Evolutionary conservation across 2,329 filamentous ascomycete species (phyloP).

Genomic region (Lecanosticta acicola): DNA sequence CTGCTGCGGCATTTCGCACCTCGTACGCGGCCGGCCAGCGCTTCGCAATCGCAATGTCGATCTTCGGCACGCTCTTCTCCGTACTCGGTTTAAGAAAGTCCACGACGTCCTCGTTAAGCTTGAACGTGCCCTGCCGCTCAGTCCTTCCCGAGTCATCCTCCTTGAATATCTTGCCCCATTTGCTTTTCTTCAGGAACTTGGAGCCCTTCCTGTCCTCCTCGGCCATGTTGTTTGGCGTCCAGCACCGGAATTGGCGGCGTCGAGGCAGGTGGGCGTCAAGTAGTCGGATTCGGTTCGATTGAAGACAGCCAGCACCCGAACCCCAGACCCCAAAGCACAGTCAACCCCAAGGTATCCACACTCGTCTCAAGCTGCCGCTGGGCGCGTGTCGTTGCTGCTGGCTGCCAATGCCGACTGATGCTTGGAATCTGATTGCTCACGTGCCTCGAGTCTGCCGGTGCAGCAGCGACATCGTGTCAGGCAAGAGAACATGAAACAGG

Average conservation of each 20-base stretch:
- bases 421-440: not conserved
- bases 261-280: not conserved
- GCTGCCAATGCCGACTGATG: not conserved
- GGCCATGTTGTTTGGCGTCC: constrained; percentile 17
- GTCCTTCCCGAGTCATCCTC: constrained; percentile 14
- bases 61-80: constrained; percentile 39
- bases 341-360: not conserved
- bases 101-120: constrained; percentile 45
- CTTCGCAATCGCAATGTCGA: constrained; percentile 47
- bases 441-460: not conserved
- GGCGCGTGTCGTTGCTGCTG: not conserved
- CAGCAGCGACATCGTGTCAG: not conserved
- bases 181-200: constrained; percentile 27
- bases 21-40: constrained; percentile 48
- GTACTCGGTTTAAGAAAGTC: constrained; percentile 55
- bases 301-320: not conserved
- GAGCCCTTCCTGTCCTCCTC: constrained; percentile 20
- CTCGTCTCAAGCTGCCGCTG: constrained; percentile 1
- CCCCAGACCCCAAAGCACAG: not conserved
- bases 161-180: constrained; percentile 31
- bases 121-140: constrained; percentile 18
- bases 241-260: constrained; percentile 8
- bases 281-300: not conserved
- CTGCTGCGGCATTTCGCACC: constrained; percentile 27
- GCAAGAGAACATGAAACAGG: not conserved